Base-by-base conservation (phyloP, 805 yeast species). In the Maudiozyma saulgeensis region DNA sequence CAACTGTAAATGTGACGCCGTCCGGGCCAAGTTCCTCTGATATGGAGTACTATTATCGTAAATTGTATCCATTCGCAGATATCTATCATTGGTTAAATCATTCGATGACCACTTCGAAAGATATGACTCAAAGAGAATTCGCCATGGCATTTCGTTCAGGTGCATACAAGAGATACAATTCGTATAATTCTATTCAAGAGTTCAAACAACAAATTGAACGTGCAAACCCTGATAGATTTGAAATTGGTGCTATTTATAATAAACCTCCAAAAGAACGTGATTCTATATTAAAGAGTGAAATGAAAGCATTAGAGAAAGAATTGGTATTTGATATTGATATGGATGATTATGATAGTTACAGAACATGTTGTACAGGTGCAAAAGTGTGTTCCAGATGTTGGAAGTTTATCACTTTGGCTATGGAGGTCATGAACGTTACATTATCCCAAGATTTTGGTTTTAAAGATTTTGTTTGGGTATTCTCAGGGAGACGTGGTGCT, bases 401-500 rank as follows among this genome's bases (percentile, higher is more conserved):
- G 99, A 82, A 79, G 53, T 93, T 90, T 62, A 87, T 93, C 51
- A 81, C 84, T 19, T 79, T 90, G 25, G 96, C 97, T 1, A 79
- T 89, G 50, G 77, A 80, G 58, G 79, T 90, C 44, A 70, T 93
- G 51, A 87, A 85, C 52, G 61, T 66, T 1, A 84, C 95, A 0
- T 72, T 93, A 47, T 70, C 79, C 47, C 88, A 87, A 46, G 98
- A 91, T 66, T 93, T 93, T 67, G 98, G 96, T 0, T 90, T 87
- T 65, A 70, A 80, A 51, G 82, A 87, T 66, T 72, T 88, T 62
- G 73, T 93, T 45, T 93, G 98, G 98, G 96, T 91, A 4, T 93
- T 87, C 62, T 88, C 96, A 0, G 99, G 99, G 44, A 84, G 99
- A 74, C 86, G 99, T 77, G 99, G 99, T 67, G 96, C 95, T 15